Percentiles rank a stretch among this genome's conserved stretches.
Evolutionary conservation across 2,329 filamentous ascomycete genomes (phyloP).

Genomic region (Pseudogymnoascus sp.): DNA sequence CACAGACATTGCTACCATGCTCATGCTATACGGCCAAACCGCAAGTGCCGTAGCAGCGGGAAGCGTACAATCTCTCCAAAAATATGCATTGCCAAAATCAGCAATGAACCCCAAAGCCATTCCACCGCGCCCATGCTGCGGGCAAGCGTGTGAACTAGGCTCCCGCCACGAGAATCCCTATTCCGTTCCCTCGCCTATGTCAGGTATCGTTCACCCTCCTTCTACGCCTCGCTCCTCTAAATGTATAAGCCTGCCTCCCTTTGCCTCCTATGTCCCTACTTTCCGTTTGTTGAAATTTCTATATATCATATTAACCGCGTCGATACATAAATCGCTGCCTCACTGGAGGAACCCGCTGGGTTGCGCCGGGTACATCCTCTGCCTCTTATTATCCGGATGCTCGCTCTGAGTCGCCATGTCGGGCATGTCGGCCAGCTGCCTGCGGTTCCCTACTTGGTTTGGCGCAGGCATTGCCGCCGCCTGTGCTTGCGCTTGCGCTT

Average conservation of each 20-base stretch:
- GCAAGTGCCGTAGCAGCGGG: neutral
- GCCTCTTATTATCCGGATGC: constrained; percentile 26
- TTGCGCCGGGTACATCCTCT: constrained; percentile 24
- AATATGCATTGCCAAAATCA: constrained; percentile 1
- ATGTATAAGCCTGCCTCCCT: neutral
- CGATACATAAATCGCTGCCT: constrained; percentile 5
- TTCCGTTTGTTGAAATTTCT: neutral
- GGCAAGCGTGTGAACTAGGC: neutral
- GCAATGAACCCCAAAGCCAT: neutral
- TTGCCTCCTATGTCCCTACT: constrained; percentile 2
- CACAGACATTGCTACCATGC: constrained; percentile 1
- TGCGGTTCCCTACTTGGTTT: neutral
- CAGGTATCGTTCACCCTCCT: neutral
- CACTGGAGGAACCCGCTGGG: constrained; percentile 20
- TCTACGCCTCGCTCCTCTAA: constrained; percentile 6
- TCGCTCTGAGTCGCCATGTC: constrained; percentile 16
- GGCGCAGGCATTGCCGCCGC: constrained; percentile 1
- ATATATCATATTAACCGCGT: constrained; percentile 4
- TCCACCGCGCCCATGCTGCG: neutral
- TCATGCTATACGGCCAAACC: neutral
- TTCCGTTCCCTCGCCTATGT: neutral
- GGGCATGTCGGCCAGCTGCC: neutral
- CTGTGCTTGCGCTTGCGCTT: neutral
- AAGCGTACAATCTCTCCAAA: neutral
- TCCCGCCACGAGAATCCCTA: neutral